Percentiles rank a stretch among this genome's conserved stretches.
Conservation (phyloP, 2,329 filamentous ascomycete species). For the Helotiales sp. region DNA sequence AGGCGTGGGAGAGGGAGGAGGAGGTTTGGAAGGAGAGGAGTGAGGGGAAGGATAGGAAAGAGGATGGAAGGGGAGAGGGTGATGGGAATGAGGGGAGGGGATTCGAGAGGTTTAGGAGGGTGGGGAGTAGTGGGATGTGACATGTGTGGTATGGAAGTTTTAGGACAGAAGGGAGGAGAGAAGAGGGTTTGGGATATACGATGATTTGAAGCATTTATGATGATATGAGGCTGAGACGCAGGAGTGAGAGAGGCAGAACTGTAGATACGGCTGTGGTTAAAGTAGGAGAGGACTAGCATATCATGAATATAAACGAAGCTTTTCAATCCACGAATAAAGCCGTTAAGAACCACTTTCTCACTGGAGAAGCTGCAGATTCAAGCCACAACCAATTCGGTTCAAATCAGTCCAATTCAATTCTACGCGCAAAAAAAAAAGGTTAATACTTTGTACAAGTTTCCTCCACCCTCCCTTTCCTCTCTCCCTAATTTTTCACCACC, state of each 20-base stretch:
- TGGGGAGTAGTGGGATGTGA: slow-evolving; percentile 39
- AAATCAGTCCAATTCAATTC: not conserved
- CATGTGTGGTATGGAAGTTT: too few species aligned
- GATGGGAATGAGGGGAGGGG: slow-evolving; percentile 18
- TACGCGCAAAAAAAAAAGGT: not conserved
- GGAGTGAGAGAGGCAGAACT: not conserved
- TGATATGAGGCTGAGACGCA: not conserved
- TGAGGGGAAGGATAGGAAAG: slow-evolving; percentile 1
- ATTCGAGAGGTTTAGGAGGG: slow-evolving; percentile 39
- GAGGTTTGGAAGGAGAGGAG: slow-evolving; percentile 33
- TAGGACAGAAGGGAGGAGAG: not conserved
- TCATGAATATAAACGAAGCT: not conserved
- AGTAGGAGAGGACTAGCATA: not conserved
- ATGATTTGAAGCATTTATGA: not conserved
- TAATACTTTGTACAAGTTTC: slow-evolving; percentile 16
- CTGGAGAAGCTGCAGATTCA: too few species aligned
- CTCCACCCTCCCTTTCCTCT: not conserved
- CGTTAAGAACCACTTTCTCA: too few species aligned
- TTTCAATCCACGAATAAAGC: too few species aligned
- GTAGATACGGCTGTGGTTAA: not conserved
- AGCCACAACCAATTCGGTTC: not conserved
- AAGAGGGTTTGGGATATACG: not conserved
- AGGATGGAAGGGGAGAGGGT: slow-evolving; percentile 2
- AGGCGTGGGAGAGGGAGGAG: slow-evolving; percentile 69
- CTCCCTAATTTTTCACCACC: not conserved